phyloP scores from a whole-genome alignment of 495 filamentous ascomycete species.

The Glutinoglossum americanum region DNA sequence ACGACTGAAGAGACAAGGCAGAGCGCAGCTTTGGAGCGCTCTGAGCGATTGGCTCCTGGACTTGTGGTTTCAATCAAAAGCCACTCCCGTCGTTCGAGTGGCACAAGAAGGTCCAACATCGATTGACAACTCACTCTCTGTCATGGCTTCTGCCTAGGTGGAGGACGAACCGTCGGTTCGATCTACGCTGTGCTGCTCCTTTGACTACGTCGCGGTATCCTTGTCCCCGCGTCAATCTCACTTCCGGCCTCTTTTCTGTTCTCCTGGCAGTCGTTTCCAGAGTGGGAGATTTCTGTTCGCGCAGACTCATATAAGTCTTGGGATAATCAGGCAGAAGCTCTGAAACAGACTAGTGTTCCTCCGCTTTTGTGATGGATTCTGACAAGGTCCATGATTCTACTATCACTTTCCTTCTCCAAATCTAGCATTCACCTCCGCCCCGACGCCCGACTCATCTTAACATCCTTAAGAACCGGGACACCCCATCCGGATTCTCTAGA shows the following conservation, averaged over 20 bases:
- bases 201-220: not conserved
- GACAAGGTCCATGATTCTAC: not conserved
- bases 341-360: not conserved
- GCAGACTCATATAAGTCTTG: not conserved
- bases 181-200: not conserved
- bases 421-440: not conserved
- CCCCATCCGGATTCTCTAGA: not conserved
- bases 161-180: not conserved
- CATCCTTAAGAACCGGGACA: not conserved
- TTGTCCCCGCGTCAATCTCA: not conserved
- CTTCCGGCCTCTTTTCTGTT: not conserved
- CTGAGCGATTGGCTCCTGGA: not conserved
- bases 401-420: not conserved
- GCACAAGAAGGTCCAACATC: not conserved
- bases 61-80: not conserved
- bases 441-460: not conserved
- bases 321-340: not conserved
- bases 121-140: not conserved
- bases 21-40: not conserved
- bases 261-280: not conserved
- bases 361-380: constrained; percentile 1
- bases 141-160: constrained; percentile 2
- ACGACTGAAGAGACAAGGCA: not conserved
- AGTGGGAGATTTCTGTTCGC: not conserved
- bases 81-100: not conserved